Base-by-base conservation (phyloP, 2,329 filamentous ascomycete genomes). In the Microsporum audouinii region DNA sequence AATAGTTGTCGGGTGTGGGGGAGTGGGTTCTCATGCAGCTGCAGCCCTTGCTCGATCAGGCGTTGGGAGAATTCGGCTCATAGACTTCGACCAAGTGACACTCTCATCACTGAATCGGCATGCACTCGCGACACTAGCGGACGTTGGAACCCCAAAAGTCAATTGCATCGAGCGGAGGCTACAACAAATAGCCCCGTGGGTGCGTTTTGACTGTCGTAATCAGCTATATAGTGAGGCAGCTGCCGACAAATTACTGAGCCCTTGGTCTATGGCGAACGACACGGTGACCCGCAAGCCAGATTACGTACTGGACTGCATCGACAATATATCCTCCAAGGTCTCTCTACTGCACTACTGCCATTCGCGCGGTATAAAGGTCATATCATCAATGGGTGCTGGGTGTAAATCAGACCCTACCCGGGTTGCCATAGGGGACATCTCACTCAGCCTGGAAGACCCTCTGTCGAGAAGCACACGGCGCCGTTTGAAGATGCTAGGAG, bases 81-180 rank as follows among this genome's bases (percentile, higher is more conserved):
- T 99, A 66, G 94, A 99, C 74, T 99, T 99, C 72, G 94, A 99
- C 72, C 94, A 99, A 79, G 92, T 99, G 38, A 95, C 91, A 0
- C 80, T 99, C 51, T 95, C 89, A 65, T 96, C 91, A 2, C 78
- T 99, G 60, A 99, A 99, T 73, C 81, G 94, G n/a, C 94, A 99
- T 75, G 91, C 94, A 6, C 87, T 99, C 0, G 94, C 94, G 3
- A 97, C 92, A 0, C 80, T 97, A 5, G 89, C 90, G 14, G 94
- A 99, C 69, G 94, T 99, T 1, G 94, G 94, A 29, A 90, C 87
- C 10, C 85, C 91, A 6, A 99, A 99, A 76, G 94, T 99, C 1
- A 83, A 88, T 61, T 94, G 89, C 68, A 83, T 99, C 58, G 82
- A 86, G 68, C 84, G 85, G 62, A 80, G 92, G 36, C 77, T 99